These are phyloP conservation scores for Aaosphaeria pasadenensis DNA, from an alignment of 2,329 filamentous ascomycete genomes.

Conservation along the genomic window DNA sequence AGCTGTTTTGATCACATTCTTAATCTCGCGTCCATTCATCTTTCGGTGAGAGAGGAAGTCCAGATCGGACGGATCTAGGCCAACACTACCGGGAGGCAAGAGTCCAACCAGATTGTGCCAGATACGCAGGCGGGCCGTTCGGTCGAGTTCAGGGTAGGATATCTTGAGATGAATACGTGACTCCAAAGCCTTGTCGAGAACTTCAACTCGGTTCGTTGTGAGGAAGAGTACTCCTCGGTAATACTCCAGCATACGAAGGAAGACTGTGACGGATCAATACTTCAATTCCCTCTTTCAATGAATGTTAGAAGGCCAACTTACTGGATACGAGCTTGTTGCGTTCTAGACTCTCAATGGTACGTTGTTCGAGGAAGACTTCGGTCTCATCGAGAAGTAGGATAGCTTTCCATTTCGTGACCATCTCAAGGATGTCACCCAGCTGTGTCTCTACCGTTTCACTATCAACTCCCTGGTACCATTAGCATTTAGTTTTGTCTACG, in stretches of 20 bases:
- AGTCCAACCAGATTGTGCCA: slow-evolving; percentile 28
- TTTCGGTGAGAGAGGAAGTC: slow-evolving; percentile 18
- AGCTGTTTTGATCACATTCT: slow-evolving; percentile 45
- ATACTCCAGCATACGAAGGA: slow-evolving; percentile 40
- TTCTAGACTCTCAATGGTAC: slow-evolving; percentile 8
- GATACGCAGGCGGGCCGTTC: slow-evolving; percentile 33
- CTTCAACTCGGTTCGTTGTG: slow-evolving; percentile 39
- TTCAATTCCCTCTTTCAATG: not conserved
- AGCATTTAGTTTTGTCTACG: not conserved
- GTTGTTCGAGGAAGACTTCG: slow-evolving; percentile 26
- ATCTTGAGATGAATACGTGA: slow-evolving; percentile 41
- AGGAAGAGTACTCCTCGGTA: slow-evolving; percentile 27
- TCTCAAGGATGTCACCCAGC: slow-evolving; percentile 31
- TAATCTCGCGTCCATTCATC: slow-evolving; percentile 37
- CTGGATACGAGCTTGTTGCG: slow-evolving; percentile 16
- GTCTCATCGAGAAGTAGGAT: slow-evolving; percentile 51
- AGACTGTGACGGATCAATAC: slow-evolving; percentile 9
- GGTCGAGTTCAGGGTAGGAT: slow-evolving; percentile 49
- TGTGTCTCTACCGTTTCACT: slow-evolving; percentile 4
- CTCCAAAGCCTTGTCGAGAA: slow-evolving; percentile 40
- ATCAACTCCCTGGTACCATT: not conserved
- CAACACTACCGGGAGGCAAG: slow-evolving; percentile 8
- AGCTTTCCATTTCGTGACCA: slow-evolving; percentile 48
- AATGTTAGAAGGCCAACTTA: not conserved
- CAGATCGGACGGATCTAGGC: slow-evolving; percentile 19